Percentiles rank a stretch among this genome's conserved stretches.
Evolutionary conservation across 768 basidiomycete genomes (phyloP).

Genomic region (Termitomyces sp.): DNA sequence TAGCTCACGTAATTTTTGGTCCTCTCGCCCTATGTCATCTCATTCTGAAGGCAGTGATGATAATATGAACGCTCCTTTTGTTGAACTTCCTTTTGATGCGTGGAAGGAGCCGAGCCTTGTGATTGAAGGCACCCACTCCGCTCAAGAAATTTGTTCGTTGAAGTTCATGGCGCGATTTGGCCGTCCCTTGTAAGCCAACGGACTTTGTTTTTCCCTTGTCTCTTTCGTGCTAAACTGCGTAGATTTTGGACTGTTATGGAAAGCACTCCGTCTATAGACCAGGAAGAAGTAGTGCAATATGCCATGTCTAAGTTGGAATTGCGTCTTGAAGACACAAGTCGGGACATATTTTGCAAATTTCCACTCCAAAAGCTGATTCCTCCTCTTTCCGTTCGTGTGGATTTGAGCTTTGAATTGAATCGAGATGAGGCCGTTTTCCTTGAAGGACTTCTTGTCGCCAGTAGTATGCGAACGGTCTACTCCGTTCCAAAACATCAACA

Average conservation of each 20-base stretch:
- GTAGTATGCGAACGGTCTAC: constrained; percentile 2
- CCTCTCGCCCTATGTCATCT: not conserved
- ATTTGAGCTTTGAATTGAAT: constrained; percentile 2
- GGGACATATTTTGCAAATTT: too few species aligned
- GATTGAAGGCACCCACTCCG: not conserved
- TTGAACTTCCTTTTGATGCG: constrained; percentile 8
- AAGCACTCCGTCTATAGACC: accelerated
- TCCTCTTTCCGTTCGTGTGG: not conserved
- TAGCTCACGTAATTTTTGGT: not conserved
- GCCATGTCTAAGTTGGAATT: not conserved
- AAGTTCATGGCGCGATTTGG: not conserved
- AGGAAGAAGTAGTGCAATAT: not conserved
- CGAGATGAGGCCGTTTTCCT: constrained; percentile 3
- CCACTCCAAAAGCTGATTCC: not conserved
- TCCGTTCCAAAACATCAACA: constrained; percentile 3
- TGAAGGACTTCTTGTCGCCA: constrained; percentile 3
- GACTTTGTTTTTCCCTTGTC: not conserved
- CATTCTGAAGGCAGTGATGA: not conserved
- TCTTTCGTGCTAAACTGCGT: too few species aligned
- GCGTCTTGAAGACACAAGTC: not conserved
- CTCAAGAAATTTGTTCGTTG: not conserved
- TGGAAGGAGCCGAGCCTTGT: not conserved
- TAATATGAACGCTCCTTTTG: not conserved
- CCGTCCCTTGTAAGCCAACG: not conserved
- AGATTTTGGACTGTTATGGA: not conserved